Evolutionary conservation across 2,329 filamentous ascomycete genomes (phyloP), one percentile per base, ranked within the genome.

Genomic region (Aspergillus pseudoterreus): DNA sequence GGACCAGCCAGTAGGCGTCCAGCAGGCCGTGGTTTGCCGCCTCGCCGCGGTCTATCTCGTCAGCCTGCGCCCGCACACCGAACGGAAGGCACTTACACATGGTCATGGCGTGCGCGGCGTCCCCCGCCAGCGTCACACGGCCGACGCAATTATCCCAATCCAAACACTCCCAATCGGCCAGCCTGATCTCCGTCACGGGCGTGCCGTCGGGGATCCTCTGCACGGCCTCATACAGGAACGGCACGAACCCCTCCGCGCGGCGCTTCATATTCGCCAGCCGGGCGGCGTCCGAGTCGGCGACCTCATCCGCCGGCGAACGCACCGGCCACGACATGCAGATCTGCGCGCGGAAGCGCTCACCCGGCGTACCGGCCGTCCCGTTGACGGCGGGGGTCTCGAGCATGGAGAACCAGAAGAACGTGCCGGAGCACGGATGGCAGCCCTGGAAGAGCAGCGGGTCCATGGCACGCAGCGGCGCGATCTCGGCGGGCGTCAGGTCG

Each of bases 381-480:
- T 71, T 75, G 4, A 60, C 60, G 27, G 66, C 60, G 2, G 68
- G 75, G 6, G 72, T 74, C 38, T 74, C 73, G 14, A 79, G 68
- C 54, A 75, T 71, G 0, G 63, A 66, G 22, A 64, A 65, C 65
- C 65, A 59, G 52, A 64, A 57, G 51, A 58, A 62, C 4, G 56
- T 50, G 0, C 62, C 62, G 0, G 62, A 57, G 4, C 43, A 43
- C 3, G 62, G 62, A 36, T 65, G 52, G 21, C 61, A 65, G 6
- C 63, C 61, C 36, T 64, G 60, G 17, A 64, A 64, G 6, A 64
- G 50, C 9, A 65, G 38, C 60, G 83, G 69, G 56, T 72, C 80
- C 36, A 80, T 74, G 0, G 80, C 78, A 0, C 79, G 83, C 61
- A 81, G 75, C 51, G 81, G 81, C 39, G 78, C 70, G 60, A 82